A percentile compares a stretch with the other conserved stretches of the same genome.
phyloP scores from a whole-genome alignment of 2,329 filamentous ascomycete species.

The Stagonosporopsis vannaccii region DNA sequence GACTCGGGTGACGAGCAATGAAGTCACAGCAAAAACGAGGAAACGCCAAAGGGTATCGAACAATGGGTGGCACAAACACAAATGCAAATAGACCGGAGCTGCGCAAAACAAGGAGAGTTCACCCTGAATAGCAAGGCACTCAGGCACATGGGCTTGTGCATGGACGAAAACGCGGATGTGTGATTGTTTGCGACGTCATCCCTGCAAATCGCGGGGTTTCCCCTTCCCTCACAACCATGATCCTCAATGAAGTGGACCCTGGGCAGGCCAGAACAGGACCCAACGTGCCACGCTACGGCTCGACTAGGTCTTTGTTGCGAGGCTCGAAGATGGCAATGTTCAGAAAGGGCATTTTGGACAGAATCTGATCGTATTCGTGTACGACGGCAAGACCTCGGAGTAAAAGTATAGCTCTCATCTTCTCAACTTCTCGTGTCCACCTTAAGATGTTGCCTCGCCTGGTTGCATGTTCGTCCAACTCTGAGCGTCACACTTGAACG shows the following conservation, averaged over 20 bases:
- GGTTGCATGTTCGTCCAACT: too few relatives aligned
- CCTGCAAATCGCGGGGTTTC: slow-evolving; percentile 14
- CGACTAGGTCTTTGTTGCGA: slow-evolving; percentile 14
- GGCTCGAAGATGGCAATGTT: not conserved
- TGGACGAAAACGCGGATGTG: slow-evolving; percentile 9
- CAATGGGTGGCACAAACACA: not conserved
- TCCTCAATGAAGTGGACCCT: slow-evolving; percentile 13
- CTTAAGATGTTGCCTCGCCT: too few relatives aligned
- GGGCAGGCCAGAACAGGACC: not conserved
- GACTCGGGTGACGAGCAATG: slow-evolving; percentile 10
- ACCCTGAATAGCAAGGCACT: slow-evolving; percentile 9
- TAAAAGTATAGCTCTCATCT: not conserved
- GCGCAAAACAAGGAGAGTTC: not conserved
- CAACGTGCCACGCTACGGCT: slow-evolving; percentile 3
- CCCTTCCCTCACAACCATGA: slow-evolving; percentile 6
- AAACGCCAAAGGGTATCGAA: slow-evolving; percentile 4
- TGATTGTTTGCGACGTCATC: slow-evolving; percentile 14
- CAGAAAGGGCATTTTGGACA: not conserved
- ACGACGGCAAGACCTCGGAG: not conserved
- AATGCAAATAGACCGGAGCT: not conserved
- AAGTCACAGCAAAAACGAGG: slow-evolving; percentile 8
- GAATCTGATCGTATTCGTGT: not conserved
- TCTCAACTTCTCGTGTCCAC: too few relatives aligned
- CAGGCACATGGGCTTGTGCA: not conserved
- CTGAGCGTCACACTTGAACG: too few relatives aligned